A percentile compares a stretch with the other conserved stretches of the same genome.
phyloP scores from a whole-genome alignment of 73 alveolate genomes.

The Paramecium pentaurelia region DNA sequence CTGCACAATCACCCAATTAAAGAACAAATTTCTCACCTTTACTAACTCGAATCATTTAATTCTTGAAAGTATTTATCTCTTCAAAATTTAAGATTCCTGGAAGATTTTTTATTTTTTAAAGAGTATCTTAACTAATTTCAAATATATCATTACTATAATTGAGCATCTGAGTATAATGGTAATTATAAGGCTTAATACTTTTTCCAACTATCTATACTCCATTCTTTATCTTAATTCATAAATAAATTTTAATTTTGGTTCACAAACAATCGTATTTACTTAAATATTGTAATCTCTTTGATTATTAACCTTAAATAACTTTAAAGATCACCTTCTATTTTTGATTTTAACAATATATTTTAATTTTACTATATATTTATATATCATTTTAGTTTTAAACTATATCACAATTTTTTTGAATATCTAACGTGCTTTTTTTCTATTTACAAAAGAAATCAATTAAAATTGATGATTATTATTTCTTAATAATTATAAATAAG shows the following conservation, averaged over 20 bases:
- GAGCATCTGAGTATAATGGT: background rate
- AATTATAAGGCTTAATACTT: background rate
- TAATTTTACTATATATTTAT: too few species aligned
- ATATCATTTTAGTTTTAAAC: background rate
- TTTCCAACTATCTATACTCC: background rate
- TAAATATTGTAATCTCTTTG: background rate
- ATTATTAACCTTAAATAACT: background rate
- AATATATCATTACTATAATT: background rate
- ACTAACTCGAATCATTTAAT: background rate
- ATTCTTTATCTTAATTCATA: background rate
- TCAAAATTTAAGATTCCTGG: slow-evolving; percentile 1
- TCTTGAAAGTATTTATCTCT: background rate
- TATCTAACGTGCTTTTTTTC: background rate
- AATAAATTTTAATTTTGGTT: slow-evolving; percentile 15
- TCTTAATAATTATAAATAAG: background rate
- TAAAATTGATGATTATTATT: background rate
- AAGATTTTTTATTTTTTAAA: background rate
- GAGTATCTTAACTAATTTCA: slow-evolving; percentile 4
- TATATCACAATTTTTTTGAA: background rate
- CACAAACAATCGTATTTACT: background rate
- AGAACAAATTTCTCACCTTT: slow-evolving; percentile 21
- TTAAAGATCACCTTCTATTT: background rate
- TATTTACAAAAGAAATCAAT: background rate
- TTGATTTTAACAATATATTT: background rate
- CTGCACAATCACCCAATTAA: slow-evolving; percentile 65